phyloP scores from a whole-genome alignment of 345 rosid genomes.

The Syzygium jambos region DNA sequence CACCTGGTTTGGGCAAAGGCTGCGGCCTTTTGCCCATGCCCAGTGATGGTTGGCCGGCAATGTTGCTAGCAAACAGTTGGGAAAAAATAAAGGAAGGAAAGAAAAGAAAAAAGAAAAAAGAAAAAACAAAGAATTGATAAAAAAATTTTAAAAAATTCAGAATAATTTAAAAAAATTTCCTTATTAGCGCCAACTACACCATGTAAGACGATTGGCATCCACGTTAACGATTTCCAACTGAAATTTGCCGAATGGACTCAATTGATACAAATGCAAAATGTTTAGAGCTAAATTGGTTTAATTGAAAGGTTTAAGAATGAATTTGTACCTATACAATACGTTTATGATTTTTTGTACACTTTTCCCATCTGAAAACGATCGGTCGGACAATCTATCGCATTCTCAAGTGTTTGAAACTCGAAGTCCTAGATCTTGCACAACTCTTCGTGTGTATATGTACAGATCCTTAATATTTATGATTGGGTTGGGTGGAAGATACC shows the following conservation, averaged over 20 bases:
- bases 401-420: background rate
- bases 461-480: background rate
- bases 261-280: accelerated
- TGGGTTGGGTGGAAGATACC: background rate
- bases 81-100: no score
- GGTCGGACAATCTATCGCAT: background rate
- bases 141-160: no score
- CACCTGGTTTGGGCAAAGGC: no score
- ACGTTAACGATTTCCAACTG: accelerated
- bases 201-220: accelerated
- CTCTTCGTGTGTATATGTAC: background rate
- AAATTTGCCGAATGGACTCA: accelerated
- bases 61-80: no score
- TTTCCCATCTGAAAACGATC: background rate
- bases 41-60: no score
- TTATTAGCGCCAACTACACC: no score
- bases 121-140: no score
- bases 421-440: background rate
- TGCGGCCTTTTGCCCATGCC: no score
- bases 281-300: accelerated
- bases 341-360: background rate
- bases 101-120: no score
- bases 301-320: no score
- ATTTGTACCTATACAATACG: accelerated
- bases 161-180: no score